phyloP scores from a whole-genome alignment of 108 stramenopile genomes.

The Nitzschia palea region DNA sequence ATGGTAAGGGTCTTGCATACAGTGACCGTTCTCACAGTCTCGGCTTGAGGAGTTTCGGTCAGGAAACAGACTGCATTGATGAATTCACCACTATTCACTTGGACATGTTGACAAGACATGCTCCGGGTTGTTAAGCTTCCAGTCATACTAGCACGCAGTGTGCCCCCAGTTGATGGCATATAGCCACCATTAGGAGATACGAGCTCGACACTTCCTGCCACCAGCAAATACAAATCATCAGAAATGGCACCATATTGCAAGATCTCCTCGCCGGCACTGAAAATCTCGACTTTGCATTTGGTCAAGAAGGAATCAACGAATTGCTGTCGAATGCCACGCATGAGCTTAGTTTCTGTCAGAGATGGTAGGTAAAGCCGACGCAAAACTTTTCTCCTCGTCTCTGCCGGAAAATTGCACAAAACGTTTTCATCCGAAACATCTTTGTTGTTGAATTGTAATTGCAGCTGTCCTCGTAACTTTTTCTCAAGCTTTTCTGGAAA shows the following conservation, averaged over 20 bases:
- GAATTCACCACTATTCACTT: slow-evolving; percentile 37
- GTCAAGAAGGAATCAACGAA: slow-evolving; percentile 53
- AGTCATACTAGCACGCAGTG: neutral
- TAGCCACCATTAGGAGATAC: neutral
- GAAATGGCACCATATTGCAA: slow-evolving; percentile 35
- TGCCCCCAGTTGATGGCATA: neutral
- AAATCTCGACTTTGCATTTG: slow-evolving; percentile 50
- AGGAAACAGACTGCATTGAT: slow-evolving; percentile 57
- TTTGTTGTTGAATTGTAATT: slow-evolving; percentile 47
- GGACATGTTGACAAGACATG: neutral
- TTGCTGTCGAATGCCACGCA: slow-evolving; percentile 43
- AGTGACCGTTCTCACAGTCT: slow-evolving; percentile 34
- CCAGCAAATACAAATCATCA: slow-evolving; percentile 53
- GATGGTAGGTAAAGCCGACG: slow-evolving; percentile 41
- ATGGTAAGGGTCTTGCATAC: slow-evolving; percentile 58
- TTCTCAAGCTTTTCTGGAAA: slow-evolving; percentile 16
- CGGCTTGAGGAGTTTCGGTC: slow-evolving; percentile 49
- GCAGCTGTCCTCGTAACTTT: slow-evolving; percentile 40
- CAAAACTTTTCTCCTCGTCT: slow-evolving; percentile 42
- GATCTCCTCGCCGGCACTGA: slow-evolving; percentile 52
- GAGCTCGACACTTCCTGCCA: slow-evolving; percentile 43
- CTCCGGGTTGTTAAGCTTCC: neutral
- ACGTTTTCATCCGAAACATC: slow-evolving; percentile 58
- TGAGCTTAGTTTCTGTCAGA: slow-evolving; percentile 39
- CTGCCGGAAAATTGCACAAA: slow-evolving; percentile 45